Conservation (phyloP, 2,329 filamentous ascomycete genomes). For the Colletotrichum horii region DNA sequence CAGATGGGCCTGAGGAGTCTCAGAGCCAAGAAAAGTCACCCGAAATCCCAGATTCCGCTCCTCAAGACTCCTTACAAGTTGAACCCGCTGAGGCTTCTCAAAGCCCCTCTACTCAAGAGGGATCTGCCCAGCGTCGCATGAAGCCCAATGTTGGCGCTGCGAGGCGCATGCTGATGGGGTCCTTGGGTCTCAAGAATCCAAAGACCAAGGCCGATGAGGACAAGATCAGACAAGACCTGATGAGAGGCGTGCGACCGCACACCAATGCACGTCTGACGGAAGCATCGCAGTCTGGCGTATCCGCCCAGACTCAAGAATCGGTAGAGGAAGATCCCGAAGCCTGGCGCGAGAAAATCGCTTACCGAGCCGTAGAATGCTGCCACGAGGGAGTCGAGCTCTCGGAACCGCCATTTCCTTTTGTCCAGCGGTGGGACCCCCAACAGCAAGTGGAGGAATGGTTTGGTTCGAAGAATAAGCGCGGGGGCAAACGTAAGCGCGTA, state of each 20-base stretch:
- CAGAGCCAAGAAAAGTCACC: not conserved
- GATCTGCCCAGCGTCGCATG: slow-evolving; percentile 32
- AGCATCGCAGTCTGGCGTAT: not conserved
- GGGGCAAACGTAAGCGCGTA: slow-evolving; percentile 55
- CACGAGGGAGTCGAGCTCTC: slow-evolving; percentile 71
- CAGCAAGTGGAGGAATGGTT: slow-evolving; percentile 54
- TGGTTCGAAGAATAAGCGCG: slow-evolving; percentile 38
- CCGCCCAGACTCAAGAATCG: not conserved
- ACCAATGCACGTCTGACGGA: slow-evolving; percentile 24
- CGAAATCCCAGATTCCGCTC: not conserved
- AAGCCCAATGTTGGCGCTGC: slow-evolving; percentile 61
- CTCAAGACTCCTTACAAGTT: not conserved
- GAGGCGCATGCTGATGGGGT: slow-evolving; percentile 73
- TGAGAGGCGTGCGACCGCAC: slow-evolving; percentile 53
- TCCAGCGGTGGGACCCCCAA: slow-evolving; percentile 86
- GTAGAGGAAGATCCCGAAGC: slow-evolving; percentile 57
- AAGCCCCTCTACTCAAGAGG: not conserved
- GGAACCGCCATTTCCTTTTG: slow-evolving; percentile 86
- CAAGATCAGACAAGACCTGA: slow-evolving; percentile 62
- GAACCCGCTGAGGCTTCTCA: not conserved
- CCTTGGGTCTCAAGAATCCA: slow-evolving; percentile 72
- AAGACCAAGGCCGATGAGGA: slow-evolving; percentile 73
- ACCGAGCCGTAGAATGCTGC: slow-evolving; percentile 84
- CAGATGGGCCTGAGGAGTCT: not conserved
- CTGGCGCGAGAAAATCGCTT: slow-evolving; percentile 77